Base-by-base conservation (phyloP, 805 yeast genomes). In the Pichia scutulata region DNA sequence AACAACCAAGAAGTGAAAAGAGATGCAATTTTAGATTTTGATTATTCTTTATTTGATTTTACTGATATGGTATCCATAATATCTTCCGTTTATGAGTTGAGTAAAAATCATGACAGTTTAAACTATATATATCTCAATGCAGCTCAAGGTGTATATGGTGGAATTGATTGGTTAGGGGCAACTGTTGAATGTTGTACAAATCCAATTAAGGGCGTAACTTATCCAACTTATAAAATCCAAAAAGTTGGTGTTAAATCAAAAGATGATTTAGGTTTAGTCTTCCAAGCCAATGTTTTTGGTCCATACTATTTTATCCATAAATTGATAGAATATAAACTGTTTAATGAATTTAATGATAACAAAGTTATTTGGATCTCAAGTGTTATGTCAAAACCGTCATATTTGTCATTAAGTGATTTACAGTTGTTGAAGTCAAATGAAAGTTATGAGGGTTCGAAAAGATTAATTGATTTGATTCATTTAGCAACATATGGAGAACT, bases 221-320 rank as follows among this genome's bases (percentile, higher is more conserved):
- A 77, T 52, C 97, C 97, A 9, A 80, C 82, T 1, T 90, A 86
- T 69, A 89, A 92, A 67, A 75, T 85, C 39, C 98, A 93, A 71
- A 74, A 77, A 51, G 74, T 79, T 18, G 97, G 97, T 4, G 82
- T 83, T 24, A 80, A 77, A 60, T 80, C 96, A 1, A 64, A 61
- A 19, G 99, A 93, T 66, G 89, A 80, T 0, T 58, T 92, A 72
- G 97, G 98, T 1, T 70, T 86, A 28, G 89, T 89, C 4, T 93
- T 92, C 70, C 96, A 93, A 67, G 95, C 93, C 6, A 93, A 93
- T 63, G 96, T 92, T n/a, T 88, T 93, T 69, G 96, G 96, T 0
- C 98, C 98, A 2, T 90, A 86, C 70, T 93, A 82, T 65, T 70
- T 93, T 48, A 74, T 90, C 48, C 86, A 85, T 57, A 81, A 78